Evolutionary conservation across 768 basidiomycete genomes (phyloP), one percentile per base, ranked within the genome.

Genomic region (Termitomyces sp.): DNA sequence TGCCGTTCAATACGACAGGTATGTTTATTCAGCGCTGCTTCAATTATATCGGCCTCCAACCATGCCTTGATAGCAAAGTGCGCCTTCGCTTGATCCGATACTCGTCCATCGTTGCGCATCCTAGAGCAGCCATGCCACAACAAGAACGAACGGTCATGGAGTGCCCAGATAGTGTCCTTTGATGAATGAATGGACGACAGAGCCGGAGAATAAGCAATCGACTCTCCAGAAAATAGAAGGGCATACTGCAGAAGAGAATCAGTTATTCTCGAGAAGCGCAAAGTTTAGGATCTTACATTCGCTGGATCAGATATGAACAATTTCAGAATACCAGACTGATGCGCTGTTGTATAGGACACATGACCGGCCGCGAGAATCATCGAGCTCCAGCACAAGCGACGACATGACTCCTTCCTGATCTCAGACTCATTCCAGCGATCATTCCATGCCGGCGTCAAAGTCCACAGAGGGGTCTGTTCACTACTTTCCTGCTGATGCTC

Each of bases 141-240:
- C 22, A 91, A 72, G 72, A 86, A 84, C 7, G 81, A 76, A 47
- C 87, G 83, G 63, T 86, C 81, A 65, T 86, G 81, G 52, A 90
- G 72, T n/a, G 86, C 87, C 88, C 86, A 91, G 22, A 90, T 75
- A 5, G 85, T 85, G 55, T 88, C 81, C 68, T 87, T 90, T 9
- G 79, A 73, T 4, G 80, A 74, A 55, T 66, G 60, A 39, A 53
- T 39, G 36, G 57, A 62, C 22, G 67, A 45, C 20, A 70, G 56
- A 22, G 64, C 42, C 12, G 73, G 73, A 10, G 72, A 76, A 29
- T 70, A 71, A 3, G 68, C 70, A 26, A 83, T 70, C 13, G 81
- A 77, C 70, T 90, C 88, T n/a, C 87, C 88, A 7, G 87, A 84
- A 68, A 91, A 90, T 22, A 91, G 71, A n/a, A 90, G 68, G 1